Evolutionary conservation across 495 filamentous ascomycete species (phyloP), one percentile per base, ranked within the genome.

Genomic region (Jackrogersella multiformis): DNA sequence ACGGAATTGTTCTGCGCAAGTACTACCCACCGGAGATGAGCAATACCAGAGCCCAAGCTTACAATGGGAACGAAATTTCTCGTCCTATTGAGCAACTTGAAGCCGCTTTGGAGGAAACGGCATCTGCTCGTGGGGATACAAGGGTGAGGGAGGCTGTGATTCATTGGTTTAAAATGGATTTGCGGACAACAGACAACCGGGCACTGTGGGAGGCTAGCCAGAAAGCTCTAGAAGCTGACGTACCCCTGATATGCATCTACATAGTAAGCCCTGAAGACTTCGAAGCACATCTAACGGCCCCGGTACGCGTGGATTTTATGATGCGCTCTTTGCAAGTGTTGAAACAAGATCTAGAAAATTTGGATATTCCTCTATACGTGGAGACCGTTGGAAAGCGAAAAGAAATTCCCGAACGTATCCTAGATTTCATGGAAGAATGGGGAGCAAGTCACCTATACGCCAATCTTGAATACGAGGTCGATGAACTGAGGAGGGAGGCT

Each of bases 141-240:
- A 57, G 73, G 7, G 77, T 85, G 2, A 84, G 84, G 32, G 80
- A 85, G 24, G 87, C 89, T 0, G 92, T 97, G 0, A 86, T 97
- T 5, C 91, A 96, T 78, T 96, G 94, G 94, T 96, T 94, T 79
- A 95, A 96, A 75, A 87, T 86, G 57, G 93, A 97, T 74, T 76
- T 97, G 46, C 82, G 94, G 5, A 80, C 84, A 1, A 69, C 77
- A 5, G 94, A 97, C 70, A 97, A 97, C 69, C 88, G 88, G 15
- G 87, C 87, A 0, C 73, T 97, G 42, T 81, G 84, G 65, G 73
- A 85, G 61, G 94, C 93, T 2, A 88, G 83, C 39, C 79, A 88
- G 64, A 86, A 86, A 54, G 91, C 92, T 0, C 85, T 82, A 52
- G 83, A 86, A 24, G 77, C 87, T 13, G 81, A 84, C 0, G 81